Conservation (phyloP, 345 rosid species). For the Pugionium dolabratum region DNA sequence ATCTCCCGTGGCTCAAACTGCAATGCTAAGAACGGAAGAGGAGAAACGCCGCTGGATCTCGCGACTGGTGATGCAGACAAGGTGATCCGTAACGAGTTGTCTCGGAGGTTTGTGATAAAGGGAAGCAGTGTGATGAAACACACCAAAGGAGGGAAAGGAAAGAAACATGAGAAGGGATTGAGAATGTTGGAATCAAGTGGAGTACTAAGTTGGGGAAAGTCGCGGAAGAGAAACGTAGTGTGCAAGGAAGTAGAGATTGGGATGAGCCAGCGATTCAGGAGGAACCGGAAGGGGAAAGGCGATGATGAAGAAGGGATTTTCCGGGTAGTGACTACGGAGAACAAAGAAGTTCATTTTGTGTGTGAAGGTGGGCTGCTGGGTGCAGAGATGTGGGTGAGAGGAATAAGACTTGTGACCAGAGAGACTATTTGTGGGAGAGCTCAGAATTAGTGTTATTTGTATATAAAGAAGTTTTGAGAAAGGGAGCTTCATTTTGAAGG, state of each 20-base stretch:
- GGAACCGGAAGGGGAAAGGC: slow-evolving; percentile 51
- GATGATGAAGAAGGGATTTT: slow-evolving; percentile 62
- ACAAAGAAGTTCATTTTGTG: slow-evolving; percentile 78
- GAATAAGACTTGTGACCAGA: slow-evolving; percentile 78
- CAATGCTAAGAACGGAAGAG: slow-evolving; percentile 54
- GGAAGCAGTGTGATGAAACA: slow-evolving; percentile 70
- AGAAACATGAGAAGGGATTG: slow-evolving; percentile 61
- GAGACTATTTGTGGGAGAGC: slow-evolving; percentile 48
- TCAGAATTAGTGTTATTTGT: slow-evolving; percentile 32
- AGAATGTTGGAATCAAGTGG: slow-evolving; percentile 59
- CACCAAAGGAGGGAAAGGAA: slow-evolving; percentile 83
- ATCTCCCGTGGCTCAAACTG: slow-evolving; percentile 68
- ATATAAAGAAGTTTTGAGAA: slow-evolving; percentile 41
- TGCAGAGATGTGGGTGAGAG: slow-evolving; percentile 95
- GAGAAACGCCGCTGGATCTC: slow-evolving; percentile 69
- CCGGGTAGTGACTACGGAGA: slow-evolving; percentile 64
- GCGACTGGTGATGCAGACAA: slow-evolving; percentile 54
- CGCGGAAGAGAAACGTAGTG: slow-evolving; percentile 58
- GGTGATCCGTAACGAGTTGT: slow-evolving; percentile 70
- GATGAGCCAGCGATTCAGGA: slow-evolving; percentile 53
- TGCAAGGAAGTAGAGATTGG: slow-evolving; percentile 71
- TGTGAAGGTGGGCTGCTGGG: slow-evolving; percentile 70
- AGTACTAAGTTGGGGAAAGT: slow-evolving; percentile 79
- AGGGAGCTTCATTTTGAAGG: slow-evolving; percentile 25
- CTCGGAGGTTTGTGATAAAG: slow-evolving; percentile 54